These are phyloP conservation scores for Beauveria australis DNA, from an alignment of 2,329 filamentous ascomycete species.

Conservation along the genomic window DNA sequence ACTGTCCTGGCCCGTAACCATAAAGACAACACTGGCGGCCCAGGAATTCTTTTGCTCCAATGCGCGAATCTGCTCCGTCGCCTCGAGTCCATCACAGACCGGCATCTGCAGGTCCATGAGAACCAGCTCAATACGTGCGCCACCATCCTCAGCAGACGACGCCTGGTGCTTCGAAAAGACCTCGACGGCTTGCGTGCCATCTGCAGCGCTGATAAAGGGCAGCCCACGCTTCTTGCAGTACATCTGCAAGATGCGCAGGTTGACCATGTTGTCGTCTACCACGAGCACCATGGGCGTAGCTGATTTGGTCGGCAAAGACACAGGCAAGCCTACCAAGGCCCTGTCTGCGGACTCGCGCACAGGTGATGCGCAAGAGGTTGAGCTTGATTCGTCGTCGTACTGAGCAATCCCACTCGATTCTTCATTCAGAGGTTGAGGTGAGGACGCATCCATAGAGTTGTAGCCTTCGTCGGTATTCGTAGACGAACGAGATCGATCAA, in stretches of 20 bases:
- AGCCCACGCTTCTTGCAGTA: slow-evolving; percentile 36
- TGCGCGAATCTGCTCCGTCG: slow-evolving; percentile 18
- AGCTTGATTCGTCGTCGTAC: no score
- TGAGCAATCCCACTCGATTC: background rate
- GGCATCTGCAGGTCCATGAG: slow-evolving; percentile 25
- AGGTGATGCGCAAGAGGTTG: background rate
- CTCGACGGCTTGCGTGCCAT: slow-evolving; percentile 36
- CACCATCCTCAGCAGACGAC: slow-evolving; percentile 3
- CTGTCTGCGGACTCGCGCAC: background rate
- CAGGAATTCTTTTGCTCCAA: slow-evolving; percentile 15
- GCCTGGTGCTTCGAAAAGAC: slow-evolving; percentile 17
- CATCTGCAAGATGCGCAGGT: slow-evolving; percentile 38
- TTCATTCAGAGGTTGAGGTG: background rate
- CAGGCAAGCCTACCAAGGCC: background rate
- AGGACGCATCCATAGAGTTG: background rate
- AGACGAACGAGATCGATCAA: background rate
- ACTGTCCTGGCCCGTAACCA: slow-evolving; percentile 22
- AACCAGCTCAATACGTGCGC: slow-evolving; percentile 15
- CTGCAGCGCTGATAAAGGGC: slow-evolving; percentile 32
- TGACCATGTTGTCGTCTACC: slow-evolving; percentile 41
- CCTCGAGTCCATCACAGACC: slow-evolving; percentile 21
- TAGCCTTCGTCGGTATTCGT: background rate
- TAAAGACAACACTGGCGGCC: slow-evolving; percentile 16
- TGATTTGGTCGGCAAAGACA: background rate
- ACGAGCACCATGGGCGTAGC: slow-evolving; percentile 25